Evolutionary conservation across 768 basidiomycete species (phyloP).

Genomic region (Mycena polygramma): DNA sequence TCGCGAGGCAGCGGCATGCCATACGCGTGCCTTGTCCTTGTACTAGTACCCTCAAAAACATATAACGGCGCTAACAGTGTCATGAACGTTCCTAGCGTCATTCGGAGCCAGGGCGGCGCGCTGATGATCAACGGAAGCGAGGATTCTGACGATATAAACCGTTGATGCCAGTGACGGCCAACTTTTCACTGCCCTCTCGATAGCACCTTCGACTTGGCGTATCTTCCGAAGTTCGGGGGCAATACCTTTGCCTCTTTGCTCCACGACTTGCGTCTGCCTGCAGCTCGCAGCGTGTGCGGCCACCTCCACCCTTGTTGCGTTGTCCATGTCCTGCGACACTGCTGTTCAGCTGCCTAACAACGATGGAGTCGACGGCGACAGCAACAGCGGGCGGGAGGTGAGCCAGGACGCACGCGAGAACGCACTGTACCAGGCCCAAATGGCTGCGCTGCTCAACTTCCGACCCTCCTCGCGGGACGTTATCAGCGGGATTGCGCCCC

Average conservation of each 20-base stretch:
- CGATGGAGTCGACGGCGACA: neutral
- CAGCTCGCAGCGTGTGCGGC: neutral
- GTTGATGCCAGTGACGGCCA: no score
- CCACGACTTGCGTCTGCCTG: conserved; percentile 18
- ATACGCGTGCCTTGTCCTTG: neutral
- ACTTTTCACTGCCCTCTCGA: no score
- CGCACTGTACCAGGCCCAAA: conserved; percentile 28
- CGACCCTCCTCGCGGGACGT: conserved; percentile 36
- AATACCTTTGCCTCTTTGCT: neutral
- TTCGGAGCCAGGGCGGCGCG: conserved; percentile 1
- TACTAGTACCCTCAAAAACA: neutral
- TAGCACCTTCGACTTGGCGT: neutral
- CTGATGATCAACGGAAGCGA: neutral
- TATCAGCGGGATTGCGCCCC: conserved; percentile 36
- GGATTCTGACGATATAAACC: no score
- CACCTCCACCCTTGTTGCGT: neutral
- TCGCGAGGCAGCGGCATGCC: neutral
- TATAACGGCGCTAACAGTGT: neutral
- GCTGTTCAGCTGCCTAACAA: neutral
- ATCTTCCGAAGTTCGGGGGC: neutral
- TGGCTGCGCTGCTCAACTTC: conserved; percentile 34
- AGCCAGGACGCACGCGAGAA: neutral
- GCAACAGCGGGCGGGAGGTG: neutral
- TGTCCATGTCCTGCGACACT: conserved; percentile 17
- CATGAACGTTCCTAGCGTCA: conserved; percentile 13